phyloP scores from a whole-genome alignment of 305 asterid genomes.

The Fraxinus nigra region DNA sequence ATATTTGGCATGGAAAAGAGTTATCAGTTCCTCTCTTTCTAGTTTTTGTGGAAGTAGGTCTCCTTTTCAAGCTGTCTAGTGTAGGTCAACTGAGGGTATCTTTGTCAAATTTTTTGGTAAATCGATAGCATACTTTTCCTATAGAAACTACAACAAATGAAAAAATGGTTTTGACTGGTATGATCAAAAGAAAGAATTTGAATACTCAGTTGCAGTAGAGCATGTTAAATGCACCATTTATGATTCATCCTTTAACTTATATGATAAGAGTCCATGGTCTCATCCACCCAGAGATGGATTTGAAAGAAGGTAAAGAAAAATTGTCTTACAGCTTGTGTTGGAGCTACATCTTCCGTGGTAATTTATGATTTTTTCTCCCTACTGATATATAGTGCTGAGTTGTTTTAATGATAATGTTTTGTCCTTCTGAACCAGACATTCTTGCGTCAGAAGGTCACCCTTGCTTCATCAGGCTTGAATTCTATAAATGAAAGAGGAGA shows the following conservation, averaged over 20 bases:
- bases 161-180: background rate
- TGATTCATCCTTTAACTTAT: background rate
- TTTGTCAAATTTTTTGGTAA: background rate
- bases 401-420: conserved; percentile 10
- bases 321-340: background rate
- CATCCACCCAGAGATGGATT: conserved; percentile 2
- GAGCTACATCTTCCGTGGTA: background rate
- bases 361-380: conserved; percentile 1
- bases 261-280: background rate
- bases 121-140: background rate
- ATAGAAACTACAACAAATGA: background rate
- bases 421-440: conserved; percentile 50
- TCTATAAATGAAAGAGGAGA: conserved; percentile 33
- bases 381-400: background rate
- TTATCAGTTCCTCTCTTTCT: background rate
- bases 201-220: background rate
- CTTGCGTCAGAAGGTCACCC: conserved; percentile 70
- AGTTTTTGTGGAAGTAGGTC: background rate
- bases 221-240: background rate
- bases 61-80: background rate
- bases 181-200: background rate
- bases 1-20: background rate
- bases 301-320: background rate
- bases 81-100: background rate
- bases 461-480: conserved; percentile 47